These are phyloP conservation scores for Blastobotrys petasosporus DNA, from an alignment of 1,139 yeast genomes.

Conservation along the genomic window DNA sequence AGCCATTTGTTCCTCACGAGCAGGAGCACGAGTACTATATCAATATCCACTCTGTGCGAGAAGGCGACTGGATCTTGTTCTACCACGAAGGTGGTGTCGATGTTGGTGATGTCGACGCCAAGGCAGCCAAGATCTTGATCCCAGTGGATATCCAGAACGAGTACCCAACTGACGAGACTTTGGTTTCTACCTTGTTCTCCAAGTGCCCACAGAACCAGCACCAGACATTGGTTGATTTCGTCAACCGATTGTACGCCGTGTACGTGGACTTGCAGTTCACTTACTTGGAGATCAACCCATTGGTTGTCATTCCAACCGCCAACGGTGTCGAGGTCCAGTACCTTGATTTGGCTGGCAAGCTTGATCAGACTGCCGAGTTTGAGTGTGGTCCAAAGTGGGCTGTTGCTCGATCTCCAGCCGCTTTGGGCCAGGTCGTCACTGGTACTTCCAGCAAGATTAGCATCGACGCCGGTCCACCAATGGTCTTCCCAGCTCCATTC, in stretches of 20 bases:
- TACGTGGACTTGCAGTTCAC: conserved; percentile 45
- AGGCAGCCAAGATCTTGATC: conserved; percentile 40
- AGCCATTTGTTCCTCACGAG: conserved; percentile 44
- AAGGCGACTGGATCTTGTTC: conserved; percentile 44
- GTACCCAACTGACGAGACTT: conserved; percentile 38
- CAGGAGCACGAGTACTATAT: conserved; percentile 43
- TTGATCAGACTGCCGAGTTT: conserved; percentile 45
- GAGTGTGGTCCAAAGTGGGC: conserved; percentile 48
- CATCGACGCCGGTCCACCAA: conserved; percentile 43
- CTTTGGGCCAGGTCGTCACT: conserved; percentile 34
- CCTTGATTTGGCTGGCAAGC: conserved; percentile 43
- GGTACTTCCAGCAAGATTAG: conserved; percentile 27
- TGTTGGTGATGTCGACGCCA: conserved; percentile 44
- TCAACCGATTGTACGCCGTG: conserved; percentile 43
- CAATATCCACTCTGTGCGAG: conserved; percentile 44
- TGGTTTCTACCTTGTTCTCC: conserved; percentile 33
- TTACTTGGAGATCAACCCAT: conserved; percentile 43
- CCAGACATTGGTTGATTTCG: conserved; percentile 39
- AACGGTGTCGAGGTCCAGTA: conserved; percentile 41
- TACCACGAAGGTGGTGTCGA: conserved; percentile 47
- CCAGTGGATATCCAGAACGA: conserved; percentile 39
- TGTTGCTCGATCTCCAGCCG: conserved; percentile 40
- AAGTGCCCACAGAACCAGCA: conserved; percentile 39
- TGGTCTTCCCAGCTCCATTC: conserved; percentile 46
- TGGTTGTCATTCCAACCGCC: conserved; percentile 40